Evolutionary conservation across 2,329 filamentous ascomycete genomes (phyloP), one percentile per base, ranked within the genome.

Genomic region (Arthrobotrys megalospora): DNA sequence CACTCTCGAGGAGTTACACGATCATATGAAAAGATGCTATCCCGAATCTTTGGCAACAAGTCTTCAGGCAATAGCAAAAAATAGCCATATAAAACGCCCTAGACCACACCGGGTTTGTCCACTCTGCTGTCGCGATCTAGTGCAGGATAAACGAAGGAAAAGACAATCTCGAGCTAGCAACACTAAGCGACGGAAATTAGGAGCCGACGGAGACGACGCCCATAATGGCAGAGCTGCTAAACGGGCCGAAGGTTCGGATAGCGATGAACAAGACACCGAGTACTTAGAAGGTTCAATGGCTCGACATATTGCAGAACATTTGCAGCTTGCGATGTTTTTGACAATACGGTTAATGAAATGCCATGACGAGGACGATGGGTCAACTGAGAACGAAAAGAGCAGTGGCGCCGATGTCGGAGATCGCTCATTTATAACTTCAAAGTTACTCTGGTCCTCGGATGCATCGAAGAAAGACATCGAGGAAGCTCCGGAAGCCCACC

Each of bases 1-100:
- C 14, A 64, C 41, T 36, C 12, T 19, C 8, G 60, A 64, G 36
- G 60, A 32, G 11, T 48, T 64, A 64, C n/a, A 64, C 19, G 16
- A 48, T 5, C 60, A 64, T 48, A 36, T 45, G 60, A 16, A 16
- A 21, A 12, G 34, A n/a, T 48, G 45, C 14, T 48, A 64, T 12
- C 60, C 45, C 10, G 41, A 48, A 10, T 7, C 7, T 21, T 48
- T 48, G 8, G n/a, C 21, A 34, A 34, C 60, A 47, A 14, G 32
- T 0, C 45, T 64, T 14, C 14, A 47, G 3, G 11, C 21, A 34
- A 48, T 48, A 47, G 60, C 41, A 19, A 64, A 48, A 3, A 10
- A 64, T 21, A 64, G 60, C 21, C 16, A 36, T 41, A 21, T 21
- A 11, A 21, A 64, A n/a, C 28, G 38, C 10, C 24, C 28, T 3